Percentiles rank a stretch among this genome's conserved stretches.
phyloP scores from a whole-genome alignment of 768 basidiomycete species.

The Fistulinella prunicolor region DNA sequence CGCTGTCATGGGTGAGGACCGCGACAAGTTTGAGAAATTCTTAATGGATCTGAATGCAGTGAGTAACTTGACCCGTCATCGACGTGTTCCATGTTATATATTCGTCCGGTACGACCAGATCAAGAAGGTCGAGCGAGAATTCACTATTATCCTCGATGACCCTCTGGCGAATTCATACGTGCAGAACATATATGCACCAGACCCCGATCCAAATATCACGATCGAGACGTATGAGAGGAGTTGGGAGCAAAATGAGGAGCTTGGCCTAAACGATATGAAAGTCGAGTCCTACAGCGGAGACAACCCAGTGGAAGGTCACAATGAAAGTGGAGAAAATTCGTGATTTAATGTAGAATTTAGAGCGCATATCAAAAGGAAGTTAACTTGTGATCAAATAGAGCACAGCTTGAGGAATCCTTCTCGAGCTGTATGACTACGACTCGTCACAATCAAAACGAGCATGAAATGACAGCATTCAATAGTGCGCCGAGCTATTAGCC shows the following conservation, averaged over 20 bases:
- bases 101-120: constrained; percentile 43
- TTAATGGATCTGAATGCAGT: constrained; percentile 73
- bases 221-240: constrained; percentile 81
- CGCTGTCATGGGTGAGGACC: constrained; percentile 39
- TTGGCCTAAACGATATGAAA: constrained; percentile 89
- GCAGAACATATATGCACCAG: constrained; percentile 96
- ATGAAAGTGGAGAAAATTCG: neutral
- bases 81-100: neutral
- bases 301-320: constrained; percentile 1
- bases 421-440: no score
- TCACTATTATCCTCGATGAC: constrained; percentile 93
- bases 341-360: neutral
- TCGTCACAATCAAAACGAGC: no score
- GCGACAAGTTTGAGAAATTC: constrained; percentile 70
- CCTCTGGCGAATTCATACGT: constrained; percentile 94
- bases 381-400: neutral
- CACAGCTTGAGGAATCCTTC: neutral
- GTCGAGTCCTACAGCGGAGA: constrained; percentile 48
- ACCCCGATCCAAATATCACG: constrained; percentile 91
- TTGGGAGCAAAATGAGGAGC: constrained; percentile 90
- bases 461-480: neutral
- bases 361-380: neutral
- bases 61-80: constrained; percentile 17
- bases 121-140: constrained; percentile 73
- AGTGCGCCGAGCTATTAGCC: neutral